Conservation (phyloP, 73 alveolate species). For the Paramecium biaurelia region DNA sequence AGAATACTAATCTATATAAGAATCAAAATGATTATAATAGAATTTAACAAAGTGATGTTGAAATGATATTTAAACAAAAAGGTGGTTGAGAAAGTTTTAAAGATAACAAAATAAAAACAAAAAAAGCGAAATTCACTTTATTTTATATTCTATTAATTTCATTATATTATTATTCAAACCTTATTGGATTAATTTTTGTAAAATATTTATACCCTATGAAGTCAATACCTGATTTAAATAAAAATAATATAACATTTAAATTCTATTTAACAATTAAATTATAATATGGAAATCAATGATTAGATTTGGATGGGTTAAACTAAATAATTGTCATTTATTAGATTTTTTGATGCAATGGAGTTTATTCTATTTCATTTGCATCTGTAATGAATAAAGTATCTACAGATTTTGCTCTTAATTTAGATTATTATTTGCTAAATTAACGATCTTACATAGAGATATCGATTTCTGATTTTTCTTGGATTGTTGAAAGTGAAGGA, state of each 20-base stretch:
- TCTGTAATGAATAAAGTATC: background rate
- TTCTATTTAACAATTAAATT: background rate
- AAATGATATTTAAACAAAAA: background rate
- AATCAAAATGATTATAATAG: too few species aligned
- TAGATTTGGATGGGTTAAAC: constrained; percentile 13
- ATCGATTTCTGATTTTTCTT: constrained; percentile 47
- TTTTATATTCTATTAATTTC: too few species aligned
- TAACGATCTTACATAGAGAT: background rate
- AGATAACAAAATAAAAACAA: too few species aligned
- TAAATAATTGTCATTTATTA: background rate
- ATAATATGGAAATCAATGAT: background rate
- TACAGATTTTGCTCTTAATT: background rate
- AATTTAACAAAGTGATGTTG: too few species aligned
- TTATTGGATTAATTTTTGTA: too few species aligned
- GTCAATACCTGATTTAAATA: too few species aligned
- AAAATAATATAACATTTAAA: too few species aligned
- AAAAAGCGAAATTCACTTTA: too few species aligned
- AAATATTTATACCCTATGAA: too few species aligned
- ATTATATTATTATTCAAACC: too few species aligned
- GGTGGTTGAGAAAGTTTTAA: too few species aligned
- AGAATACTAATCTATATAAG: too few species aligned
- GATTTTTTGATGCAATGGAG: background rate
- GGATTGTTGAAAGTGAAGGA: constrained; percentile 24
- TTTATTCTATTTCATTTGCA: background rate
- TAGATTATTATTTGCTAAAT: background rate